Evolutionary conservation across 1,284 basidiomycete species (phyloP), one percentile per base, ranked within the genome.

Genomic region (Volvariella surrecta): DNA sequence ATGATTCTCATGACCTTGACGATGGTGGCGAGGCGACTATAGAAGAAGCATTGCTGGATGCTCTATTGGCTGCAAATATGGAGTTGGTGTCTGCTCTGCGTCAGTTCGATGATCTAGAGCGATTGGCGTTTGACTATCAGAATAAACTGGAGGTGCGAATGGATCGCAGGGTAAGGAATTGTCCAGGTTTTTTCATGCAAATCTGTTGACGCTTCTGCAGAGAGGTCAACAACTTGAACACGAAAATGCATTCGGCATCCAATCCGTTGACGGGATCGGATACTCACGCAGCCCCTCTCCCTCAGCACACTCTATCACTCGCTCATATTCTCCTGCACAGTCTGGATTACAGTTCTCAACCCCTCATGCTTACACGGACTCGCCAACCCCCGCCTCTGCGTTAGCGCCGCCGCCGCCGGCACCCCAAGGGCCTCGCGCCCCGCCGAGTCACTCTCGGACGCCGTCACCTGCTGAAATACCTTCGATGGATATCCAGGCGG

Each of bases 381-480:
- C 48, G 38, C 57, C 51, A 37, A 41, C 28, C 18, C 24, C 24
- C 63, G 63, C 31, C 61, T 67, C 2, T n/a, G n/a, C n/a, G n/a
- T 68, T 84, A 18, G 77, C 74, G 0, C 78, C 80, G 2, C 82
- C 83, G 2, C 82, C 77, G 19, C 70, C 73, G 11, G 74, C 75
- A 1, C 80, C 79, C 1, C 70, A 81, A 45, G 84, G 84, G 1
- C 83, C 84, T 22, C 79, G 82, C 15, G 74, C 70, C 0, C 82
- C 79, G 34, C 49, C 59, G 17, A 45, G 61, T 10, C 65, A 69
- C 11, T 77, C 81, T 13, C 70, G 76, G 34, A 64, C 69, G 47
- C 55, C 67, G 44, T 60, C 67, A 9, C 68, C 68, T 18, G n/a
- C n/a, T n/a, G 52, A 48, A 35, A 72, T 73, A 11, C 73, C 74